A percentile compares a stretch with the other conserved stretches of the same genome.
These are phyloP conservation scores for Kazachstania martiniae DNA, from an alignment of 805 yeast genomes.

Conservation along the genomic window DNA sequence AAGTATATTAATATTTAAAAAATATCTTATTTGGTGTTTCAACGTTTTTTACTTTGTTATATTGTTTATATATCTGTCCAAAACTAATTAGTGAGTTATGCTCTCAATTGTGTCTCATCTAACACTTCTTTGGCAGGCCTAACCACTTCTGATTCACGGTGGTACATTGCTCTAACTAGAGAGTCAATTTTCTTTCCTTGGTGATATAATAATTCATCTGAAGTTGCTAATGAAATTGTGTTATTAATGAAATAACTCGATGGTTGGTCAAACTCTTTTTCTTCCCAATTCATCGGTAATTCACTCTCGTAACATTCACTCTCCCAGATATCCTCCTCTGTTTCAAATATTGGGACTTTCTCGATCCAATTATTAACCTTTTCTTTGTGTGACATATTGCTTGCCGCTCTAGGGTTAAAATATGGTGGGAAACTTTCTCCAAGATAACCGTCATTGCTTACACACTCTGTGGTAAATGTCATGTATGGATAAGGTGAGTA, in stretches of 20 bases:
- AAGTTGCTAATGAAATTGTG: slow-evolving; percentile 6
- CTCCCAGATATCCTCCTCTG: slow-evolving; percentile 10
- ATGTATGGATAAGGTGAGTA: too few species aligned
- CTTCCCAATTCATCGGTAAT: slow-evolving; percentile 26
- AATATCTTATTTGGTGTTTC: too few species aligned
- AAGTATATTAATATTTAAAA: background rate
- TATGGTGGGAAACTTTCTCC: slow-evolving; percentile 31
- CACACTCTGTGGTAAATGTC: too few species aligned
- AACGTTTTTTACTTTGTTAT: too few species aligned
- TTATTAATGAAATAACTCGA: background rate
- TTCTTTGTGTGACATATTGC: slow-evolving; percentile 55
- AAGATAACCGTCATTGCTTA: background rate
- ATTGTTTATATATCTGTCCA: too few species aligned
- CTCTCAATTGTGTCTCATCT: background rate
- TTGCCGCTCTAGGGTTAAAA: slow-evolving; percentile 53
- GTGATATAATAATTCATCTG: slow-evolving; percentile 15
- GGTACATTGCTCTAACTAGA: slow-evolving; percentile 13
- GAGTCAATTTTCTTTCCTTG: slow-evolving; percentile 17
- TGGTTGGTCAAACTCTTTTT: slow-evolving; percentile 19
- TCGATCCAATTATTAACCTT: slow-evolving; percentile 58
- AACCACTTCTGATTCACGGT: background rate
- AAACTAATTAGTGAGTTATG: too few species aligned
- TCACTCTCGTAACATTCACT: slow-evolving; percentile 17
- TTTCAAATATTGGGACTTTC: slow-evolving; percentile 38
- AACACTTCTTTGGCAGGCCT: background rate